Evolutionary conservation across 2,329 filamentous ascomycete species (phyloP).

Genomic region (Pseudogymnoascus sp.): DNA sequence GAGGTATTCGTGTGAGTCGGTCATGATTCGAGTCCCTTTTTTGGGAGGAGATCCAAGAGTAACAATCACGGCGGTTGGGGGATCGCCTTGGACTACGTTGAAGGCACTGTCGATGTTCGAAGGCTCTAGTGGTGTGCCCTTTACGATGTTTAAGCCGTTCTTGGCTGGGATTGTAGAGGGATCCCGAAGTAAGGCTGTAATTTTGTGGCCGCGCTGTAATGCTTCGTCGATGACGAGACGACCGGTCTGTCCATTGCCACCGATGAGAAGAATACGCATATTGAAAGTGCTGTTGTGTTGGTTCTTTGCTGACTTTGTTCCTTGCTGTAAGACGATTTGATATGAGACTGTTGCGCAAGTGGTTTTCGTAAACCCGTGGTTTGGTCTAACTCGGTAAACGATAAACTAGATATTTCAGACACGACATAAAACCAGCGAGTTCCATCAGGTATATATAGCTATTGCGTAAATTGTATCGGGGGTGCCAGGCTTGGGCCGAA

Average conservation of each 20-base stretch:
- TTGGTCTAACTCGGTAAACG: background rate
- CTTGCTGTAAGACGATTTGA: background rate
- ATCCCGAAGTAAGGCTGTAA: slow-evolving; percentile 39
- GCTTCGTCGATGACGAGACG: slow-evolving; percentile 34
- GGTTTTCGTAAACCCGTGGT: background rate
- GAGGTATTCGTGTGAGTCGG: slow-evolving; percentile 33
- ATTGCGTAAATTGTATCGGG: background rate
- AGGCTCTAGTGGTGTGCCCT: slow-evolving; percentile 32
- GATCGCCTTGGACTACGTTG: slow-evolving; percentile 37
- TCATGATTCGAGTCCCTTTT: slow-evolving; percentile 34
- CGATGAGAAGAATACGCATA: slow-evolving; percentile 32
- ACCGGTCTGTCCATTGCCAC: slow-evolving; percentile 41
- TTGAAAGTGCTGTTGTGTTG: slow-evolving; percentile 9
- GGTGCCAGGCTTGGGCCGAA: background rate
- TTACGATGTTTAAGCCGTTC: slow-evolving; percentile 31
- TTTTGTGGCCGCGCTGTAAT: slow-evolving; percentile 28
- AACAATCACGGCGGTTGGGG: slow-evolving; percentile 38
- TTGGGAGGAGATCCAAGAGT: slow-evolving; percentile 28
- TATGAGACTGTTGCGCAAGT: background rate
- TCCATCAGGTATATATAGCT: background rate
- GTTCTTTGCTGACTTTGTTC: background rate
- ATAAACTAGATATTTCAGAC: background rate
- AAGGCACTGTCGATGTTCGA: slow-evolving; percentile 35
- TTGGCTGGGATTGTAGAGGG: slow-evolving; percentile 26
- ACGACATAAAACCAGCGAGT: background rate